Evolutionary conservation across 2,329 filamentous ascomycete species (phyloP).

Genomic region (Fusarium praegraminearum): DNA sequence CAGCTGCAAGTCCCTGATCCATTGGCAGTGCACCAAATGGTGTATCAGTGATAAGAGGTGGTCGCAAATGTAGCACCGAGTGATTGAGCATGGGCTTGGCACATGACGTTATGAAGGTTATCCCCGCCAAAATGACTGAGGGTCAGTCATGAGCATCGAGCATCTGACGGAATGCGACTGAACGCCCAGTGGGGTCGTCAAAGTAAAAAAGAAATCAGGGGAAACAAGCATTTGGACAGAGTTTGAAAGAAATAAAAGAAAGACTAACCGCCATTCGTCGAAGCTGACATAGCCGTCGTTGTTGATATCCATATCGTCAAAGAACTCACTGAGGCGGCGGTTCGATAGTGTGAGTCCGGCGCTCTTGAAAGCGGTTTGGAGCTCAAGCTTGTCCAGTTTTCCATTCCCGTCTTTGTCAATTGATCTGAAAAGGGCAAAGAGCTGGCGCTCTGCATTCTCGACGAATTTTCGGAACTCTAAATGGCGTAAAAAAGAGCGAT

Average conservation of each 20-base stretch:
- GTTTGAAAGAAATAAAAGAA: constrained; percentile 39
- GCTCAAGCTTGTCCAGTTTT: constrained; percentile 86
- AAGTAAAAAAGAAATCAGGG: not conserved
- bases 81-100: constrained; percentile 39
- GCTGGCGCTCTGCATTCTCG: constrained; percentile 84
- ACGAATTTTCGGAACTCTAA: constrained; percentile 92
- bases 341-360: constrained; percentile 84
- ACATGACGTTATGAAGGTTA: constrained; percentile 47
- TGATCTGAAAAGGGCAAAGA: constrained; percentile 82
- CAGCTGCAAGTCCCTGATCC: constrained; percentile 35
- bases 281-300: constrained; percentile 89
- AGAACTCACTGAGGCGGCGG: constrained; percentile 85
- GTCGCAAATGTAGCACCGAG: constrained; percentile 24
- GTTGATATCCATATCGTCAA: constrained; percentile 89
- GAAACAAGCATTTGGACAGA: constrained; percentile 18
- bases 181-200: constrained; percentile 13
- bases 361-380: constrained; percentile 80
- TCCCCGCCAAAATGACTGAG: constrained; percentile 47
- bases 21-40: constrained; percentile 6
- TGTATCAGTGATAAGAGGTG: constrained; percentile 3
- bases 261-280: constrained; percentile 94
- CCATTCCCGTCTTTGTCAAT: constrained; percentile 91
- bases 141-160: constrained; percentile 42
- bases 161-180: constrained; percentile 40
- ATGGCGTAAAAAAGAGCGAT: constrained; percentile 15